Conservation (phyloP, 2,329 filamentous ascomycete species). For the Madurella mycetomatis region DNA sequence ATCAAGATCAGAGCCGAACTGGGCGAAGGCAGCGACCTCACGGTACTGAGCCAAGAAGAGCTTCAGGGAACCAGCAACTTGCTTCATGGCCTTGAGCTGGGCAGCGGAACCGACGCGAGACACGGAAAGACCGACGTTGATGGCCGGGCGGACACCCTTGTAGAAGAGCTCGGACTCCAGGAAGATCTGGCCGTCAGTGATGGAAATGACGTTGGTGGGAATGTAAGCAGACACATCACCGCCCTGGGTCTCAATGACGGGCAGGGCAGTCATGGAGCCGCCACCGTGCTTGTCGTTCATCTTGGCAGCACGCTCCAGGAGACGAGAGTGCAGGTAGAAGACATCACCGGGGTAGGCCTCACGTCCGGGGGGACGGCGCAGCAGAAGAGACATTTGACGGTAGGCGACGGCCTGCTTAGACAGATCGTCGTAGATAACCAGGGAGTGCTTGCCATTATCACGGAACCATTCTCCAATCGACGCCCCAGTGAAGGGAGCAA, state of each 20-base stretch:
- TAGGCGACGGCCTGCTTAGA: slow-evolving; percentile 98
- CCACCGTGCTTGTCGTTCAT: slow-evolving; percentile 93
- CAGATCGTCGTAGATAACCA: slow-evolving; percentile 91
- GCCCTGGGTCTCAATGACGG: slow-evolving; percentile 98
- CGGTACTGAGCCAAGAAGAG: slow-evolving; percentile 99
- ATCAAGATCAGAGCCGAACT: slow-evolving; percentile 99
- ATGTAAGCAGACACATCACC: slow-evolving; percentile 99
- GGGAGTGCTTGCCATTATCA: slow-evolving; percentile 80
- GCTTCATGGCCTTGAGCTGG: slow-evolving; percentile 99
- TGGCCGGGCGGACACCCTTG: slow-evolving; percentile 99
- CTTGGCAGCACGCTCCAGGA: slow-evolving; percentile 98
- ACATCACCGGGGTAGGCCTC: slow-evolving; percentile 99
- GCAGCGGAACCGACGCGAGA: slow-evolving; percentile 99
- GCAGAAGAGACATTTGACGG: slow-evolving; percentile 97
- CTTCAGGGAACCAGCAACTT: slow-evolving; percentile 99
- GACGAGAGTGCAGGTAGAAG: slow-evolving; percentile 99
- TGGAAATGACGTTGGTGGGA: slow-evolving; percentile 99
- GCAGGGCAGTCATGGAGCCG: slow-evolving; percentile 95
- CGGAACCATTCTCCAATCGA: slow-evolving; percentile 67
- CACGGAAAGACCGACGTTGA: slow-evolving; percentile 99
- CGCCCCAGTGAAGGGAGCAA: slow-evolving; percentile 83
- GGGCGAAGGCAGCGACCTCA: slow-evolving; percentile 98
- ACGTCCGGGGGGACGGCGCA: slow-evolving; percentile 96
- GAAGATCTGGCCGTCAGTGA: slow-evolving; percentile 99
- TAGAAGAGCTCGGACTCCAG: slow-evolving; percentile 99